A percentile compares a stretch with the other conserved stretches of the same genome.
Evolutionary conservation across 805 yeast species (phyloP).

Genomic region (Yamadazyma paraphyllophila): DNA sequence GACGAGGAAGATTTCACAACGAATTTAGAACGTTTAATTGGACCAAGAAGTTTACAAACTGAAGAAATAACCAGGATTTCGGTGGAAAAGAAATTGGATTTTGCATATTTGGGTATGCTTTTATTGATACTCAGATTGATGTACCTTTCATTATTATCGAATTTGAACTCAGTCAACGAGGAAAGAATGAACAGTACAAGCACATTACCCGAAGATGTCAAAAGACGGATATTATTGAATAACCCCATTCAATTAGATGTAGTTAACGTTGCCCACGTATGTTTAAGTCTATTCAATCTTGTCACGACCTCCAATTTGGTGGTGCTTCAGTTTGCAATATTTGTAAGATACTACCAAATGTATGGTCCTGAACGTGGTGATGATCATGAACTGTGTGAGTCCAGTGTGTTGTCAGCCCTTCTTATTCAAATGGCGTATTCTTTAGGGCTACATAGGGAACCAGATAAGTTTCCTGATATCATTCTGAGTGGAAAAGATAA

Average conservation of each 20-base stretch:
- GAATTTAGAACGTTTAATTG: constrained; percentile 46
- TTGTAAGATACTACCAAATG: constrained; percentile 49
- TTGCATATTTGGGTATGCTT: constrained; percentile 33
- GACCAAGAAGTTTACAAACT: constrained; percentile 19
- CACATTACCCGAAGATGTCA: constrained; percentile 20
- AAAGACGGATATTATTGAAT: constrained; percentile 19
- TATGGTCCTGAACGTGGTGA: constrained; percentile 57
- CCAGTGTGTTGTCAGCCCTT: constrained; percentile 54
- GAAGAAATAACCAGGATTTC: too few relatives aligned
- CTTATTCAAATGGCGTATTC: constrained; percentile 65
- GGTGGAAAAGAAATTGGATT: constrained; percentile 25
- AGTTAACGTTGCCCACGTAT: constrained; percentile 29
- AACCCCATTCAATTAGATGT: constrained; percentile 32
- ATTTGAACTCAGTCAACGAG: constrained; percentile 26
- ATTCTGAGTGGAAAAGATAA: constrained; percentile 17
- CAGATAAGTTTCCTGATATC: constrained; percentile 23
- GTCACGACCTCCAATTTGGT: constrained; percentile 44
- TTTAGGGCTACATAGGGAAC: constrained; percentile 69
- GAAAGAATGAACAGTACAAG: not conserved
- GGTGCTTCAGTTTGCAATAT: constrained; percentile 53
- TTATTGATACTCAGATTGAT: constrained; percentile 32
- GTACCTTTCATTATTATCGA: constrained; percentile 34
- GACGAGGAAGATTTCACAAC: constrained; percentile 54
- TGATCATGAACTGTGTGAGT: constrained; percentile 55
- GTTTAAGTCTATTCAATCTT: constrained; percentile 36